Percentiles rank a stretch among this genome's conserved stretches.
Evolutionary conservation across 306 rosid species (phyloP).

Genomic region (Herpetospermum pedunculosum): DNA sequence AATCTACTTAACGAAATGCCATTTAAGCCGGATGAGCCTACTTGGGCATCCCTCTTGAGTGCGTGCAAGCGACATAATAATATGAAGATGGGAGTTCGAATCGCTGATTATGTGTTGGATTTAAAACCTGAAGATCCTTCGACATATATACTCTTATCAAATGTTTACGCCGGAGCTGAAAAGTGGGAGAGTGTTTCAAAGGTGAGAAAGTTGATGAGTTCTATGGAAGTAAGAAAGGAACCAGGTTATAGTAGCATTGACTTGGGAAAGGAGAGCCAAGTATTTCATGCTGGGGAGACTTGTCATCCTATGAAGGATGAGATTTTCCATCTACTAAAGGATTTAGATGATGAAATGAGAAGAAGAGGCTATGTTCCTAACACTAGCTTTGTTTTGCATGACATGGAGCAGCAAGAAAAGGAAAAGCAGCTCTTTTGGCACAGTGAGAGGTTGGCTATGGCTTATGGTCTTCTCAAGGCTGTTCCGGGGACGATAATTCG

Average conservation of each 20-base stretch:
- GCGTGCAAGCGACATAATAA: constrained; percentile 66
- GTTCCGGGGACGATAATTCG: constrained; percentile 54
- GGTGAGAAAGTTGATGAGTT: constrained; percentile 52
- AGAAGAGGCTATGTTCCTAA: constrained; percentile 80
- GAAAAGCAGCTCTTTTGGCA: constrained; percentile 82
- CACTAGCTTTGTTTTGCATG: constrained; percentile 64
- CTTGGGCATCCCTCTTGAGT: constrained; percentile 82
- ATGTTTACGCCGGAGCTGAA: constrained; percentile 51
- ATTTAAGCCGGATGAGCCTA: constrained; percentile 65
- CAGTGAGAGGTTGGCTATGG: constrained; percentile 76
- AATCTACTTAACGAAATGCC: constrained; percentile 47
- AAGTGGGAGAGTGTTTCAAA: constrained; percentile 68
- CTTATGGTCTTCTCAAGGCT: constrained; percentile 67
- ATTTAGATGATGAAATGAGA: constrained; percentile 60
- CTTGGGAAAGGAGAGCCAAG: constrained; percentile 58
- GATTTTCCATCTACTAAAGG: constrained; percentile 40
- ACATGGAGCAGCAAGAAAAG: constrained; percentile 76
- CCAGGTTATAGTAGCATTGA: constrained; percentile 78
- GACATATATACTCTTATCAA: constrained; percentile 53
- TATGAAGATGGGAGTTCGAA: constrained; percentile 45
- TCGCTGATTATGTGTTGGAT: constrained; percentile 43
- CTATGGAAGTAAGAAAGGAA: constrained; percentile 54
- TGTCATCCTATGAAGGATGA: constrained; percentile 56
- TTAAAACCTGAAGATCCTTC: constrained; percentile 60
- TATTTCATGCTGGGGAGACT: constrained; percentile 77